A percentile compares a stretch with the other conserved stretches of the same genome.
Conservation (phyloP, 2,329 filamentous ascomycete genomes). For the Microdochium nivale region DNA sequence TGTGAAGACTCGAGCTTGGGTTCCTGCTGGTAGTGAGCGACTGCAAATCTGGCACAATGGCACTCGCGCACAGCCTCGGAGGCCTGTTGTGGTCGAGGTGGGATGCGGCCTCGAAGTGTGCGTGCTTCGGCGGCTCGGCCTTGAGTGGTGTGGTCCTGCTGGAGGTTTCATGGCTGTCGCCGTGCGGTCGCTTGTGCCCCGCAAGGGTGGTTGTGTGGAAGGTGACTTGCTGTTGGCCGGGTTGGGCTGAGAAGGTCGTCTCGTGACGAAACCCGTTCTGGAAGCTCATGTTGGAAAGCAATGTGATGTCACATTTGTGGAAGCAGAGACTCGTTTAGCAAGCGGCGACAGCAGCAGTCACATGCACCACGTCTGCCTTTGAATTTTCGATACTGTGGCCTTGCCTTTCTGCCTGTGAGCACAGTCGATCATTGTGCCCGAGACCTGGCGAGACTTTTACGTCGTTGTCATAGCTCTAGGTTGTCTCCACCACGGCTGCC, state of each 20-base stretch:
- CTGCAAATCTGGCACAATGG: slow-evolving; percentile 39
- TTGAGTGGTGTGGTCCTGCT: slow-evolving; percentile 10
- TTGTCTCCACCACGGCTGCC: too few relatives aligned
- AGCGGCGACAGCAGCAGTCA: too few relatives aligned
- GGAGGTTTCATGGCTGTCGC: slow-evolving; percentile 8
- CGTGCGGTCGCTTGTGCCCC: slow-evolving; percentile 38
- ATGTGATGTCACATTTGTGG: neutral
- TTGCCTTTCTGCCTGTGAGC: too few relatives aligned
- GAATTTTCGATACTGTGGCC: too few relatives aligned
- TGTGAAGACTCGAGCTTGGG: slow-evolving; percentile 25
- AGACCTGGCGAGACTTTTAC: too few relatives aligned
- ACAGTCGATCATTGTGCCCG: too few relatives aligned
- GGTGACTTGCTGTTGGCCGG: slow-evolving; percentile 24
- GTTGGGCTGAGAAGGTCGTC: slow-evolving; percentile 40
- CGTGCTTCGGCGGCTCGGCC: slow-evolving; percentile 13
- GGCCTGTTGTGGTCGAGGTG: neutral
- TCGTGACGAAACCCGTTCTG: slow-evolving; percentile 32
- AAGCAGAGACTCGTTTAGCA: too few relatives aligned
- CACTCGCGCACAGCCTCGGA: slow-evolving; percentile 30
- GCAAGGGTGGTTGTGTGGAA: slow-evolving; percentile 29
- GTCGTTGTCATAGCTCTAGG: too few relatives aligned
- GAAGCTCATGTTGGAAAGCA: slow-evolving; percentile 12
- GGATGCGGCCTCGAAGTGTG: slow-evolving; percentile 6
- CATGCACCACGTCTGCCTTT: too few relatives aligned
- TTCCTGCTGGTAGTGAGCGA: slow-evolving; percentile 45